Evolutionary conservation across 306 rosid species (phyloP).

Genomic region (Dalbergia cultrata): DNA sequence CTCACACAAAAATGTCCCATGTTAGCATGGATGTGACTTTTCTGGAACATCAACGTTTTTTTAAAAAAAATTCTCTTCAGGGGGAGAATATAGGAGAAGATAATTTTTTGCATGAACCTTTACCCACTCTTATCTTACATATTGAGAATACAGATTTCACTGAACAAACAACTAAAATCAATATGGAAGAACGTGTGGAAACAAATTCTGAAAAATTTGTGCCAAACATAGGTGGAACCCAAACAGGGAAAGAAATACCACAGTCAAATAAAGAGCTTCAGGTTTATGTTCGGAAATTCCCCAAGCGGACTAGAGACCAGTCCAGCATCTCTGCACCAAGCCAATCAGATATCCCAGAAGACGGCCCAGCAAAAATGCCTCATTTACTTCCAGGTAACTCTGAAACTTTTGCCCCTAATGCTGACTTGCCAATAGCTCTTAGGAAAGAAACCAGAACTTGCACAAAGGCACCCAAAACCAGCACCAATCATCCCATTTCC

Average conservation of each 20-base stretch:
- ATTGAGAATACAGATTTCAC: background rate
- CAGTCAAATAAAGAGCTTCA: conserved; percentile 7
- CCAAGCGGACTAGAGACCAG: background rate
- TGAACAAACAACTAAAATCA: background rate
- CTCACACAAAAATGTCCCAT: background rate
- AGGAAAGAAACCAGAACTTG: conserved; percentile 14
- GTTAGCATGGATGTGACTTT: conserved; percentile 5
- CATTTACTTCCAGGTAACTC: background rate
- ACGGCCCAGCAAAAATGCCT: background rate
- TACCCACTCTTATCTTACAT: background rate
- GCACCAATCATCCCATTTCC: conserved; percentile 23
- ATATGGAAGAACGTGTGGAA: background rate
- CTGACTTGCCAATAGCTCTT: background rate
- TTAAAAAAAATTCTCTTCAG: background rate
- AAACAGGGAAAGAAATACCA: conserved; percentile 16
- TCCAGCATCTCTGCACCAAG: background rate
- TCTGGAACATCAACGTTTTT: background rate
- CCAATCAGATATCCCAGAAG: background rate
- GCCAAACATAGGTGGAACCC: background rate
- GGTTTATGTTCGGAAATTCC: background rate
- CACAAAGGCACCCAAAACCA: background rate
- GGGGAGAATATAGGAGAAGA: background rate
- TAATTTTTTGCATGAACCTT: background rate
- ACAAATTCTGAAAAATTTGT: too few species aligned
- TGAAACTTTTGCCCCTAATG: background rate